phyloP scores from a whole-genome alignment of 352 stramenopile species.

The Globisporangium carolinianum region DNA sequence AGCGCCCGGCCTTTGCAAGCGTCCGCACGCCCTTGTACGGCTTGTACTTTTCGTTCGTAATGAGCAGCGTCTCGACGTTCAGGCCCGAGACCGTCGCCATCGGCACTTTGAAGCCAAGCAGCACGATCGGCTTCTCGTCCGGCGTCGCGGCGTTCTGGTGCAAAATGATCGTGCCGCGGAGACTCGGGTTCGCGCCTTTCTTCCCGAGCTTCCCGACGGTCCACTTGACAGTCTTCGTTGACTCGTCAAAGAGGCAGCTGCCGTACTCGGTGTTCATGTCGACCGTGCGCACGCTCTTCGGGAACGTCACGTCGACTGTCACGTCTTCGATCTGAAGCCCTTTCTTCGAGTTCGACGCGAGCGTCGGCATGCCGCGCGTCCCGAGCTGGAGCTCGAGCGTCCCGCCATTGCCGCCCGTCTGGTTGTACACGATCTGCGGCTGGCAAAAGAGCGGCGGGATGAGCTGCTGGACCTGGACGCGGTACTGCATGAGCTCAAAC shows the following conservation, averaged over 20 bases:
- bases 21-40: constrained; percentile 98
- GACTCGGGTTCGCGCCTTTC: constrained; percentile 76
- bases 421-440: constrained; percentile 79
- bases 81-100: constrained; percentile 94
- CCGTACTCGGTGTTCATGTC: constrained; percentile 91
- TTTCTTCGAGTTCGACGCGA: constrained; percentile 79
- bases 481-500: constrained; percentile 93
- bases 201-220: constrained; percentile 92
- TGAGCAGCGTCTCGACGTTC: constrained; percentile 91
- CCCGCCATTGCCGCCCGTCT: constrained; percentile 39
- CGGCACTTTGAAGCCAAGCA: constrained; percentile 95
- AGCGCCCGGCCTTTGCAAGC: constrained; percentile 93
- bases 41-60: constrained; percentile 96
- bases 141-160: constrained; percentile 74
- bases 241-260: constrained; percentile 93
- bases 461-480: constrained; percentile 76
- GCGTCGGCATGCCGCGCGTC: constrained; percentile 64
- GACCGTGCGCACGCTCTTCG: constrained; percentile 92
- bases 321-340: constrained; percentile 87
- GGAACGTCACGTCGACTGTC: constrained; percentile 93
- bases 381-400: constrained; percentile 71
- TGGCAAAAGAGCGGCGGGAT: constrained; percentile 87
- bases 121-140: constrained; percentile 92
- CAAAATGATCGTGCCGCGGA: constrained; percentile 91
- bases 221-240: constrained; percentile 92